A percentile compares a stretch with the other conserved stretches of the same genome.
phyloP scores from a whole-genome alignment of 2,329 filamentous ascomycete genomes.

The Paraconiothyrium sp. region DNA sequence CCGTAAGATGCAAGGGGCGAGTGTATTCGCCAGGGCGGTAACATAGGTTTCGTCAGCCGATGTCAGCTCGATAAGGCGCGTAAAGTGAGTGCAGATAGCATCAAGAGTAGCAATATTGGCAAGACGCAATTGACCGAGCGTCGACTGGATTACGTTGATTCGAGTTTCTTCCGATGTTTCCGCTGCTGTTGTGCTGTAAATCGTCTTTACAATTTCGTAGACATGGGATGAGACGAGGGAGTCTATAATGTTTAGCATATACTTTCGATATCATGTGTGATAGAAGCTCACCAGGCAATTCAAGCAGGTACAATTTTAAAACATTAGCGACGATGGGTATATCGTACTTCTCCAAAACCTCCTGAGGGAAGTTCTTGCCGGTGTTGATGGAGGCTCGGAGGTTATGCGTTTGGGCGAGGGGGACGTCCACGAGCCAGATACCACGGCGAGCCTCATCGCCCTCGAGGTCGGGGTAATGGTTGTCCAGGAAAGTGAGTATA shows the following conservation, averaged over 20 bases:
- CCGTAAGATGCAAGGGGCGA: slow-evolving; percentile 88
- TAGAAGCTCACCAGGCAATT: slow-evolving; percentile 79
- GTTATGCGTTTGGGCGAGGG: slow-evolving; percentile 83
- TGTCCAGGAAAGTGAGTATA: slow-evolving; percentile 92
- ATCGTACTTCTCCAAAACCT: slow-evolving; percentile 86
- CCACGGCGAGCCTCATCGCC: slow-evolving; percentile 91
- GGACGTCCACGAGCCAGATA: slow-evolving; percentile 95
- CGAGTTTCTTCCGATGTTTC: slow-evolving; percentile 74
- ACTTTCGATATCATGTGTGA: slow-evolving; percentile 9
- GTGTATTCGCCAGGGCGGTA: slow-evolving; percentile 72
- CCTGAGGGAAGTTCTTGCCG: slow-evolving; percentile 78
- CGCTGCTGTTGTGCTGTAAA: slow-evolving; percentile 86
- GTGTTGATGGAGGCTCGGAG: slow-evolving; percentile 86
- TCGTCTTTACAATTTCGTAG: slow-evolving; percentile 98
- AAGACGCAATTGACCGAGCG: slow-evolving; percentile 90
- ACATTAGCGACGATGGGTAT: slow-evolving; percentile 93
- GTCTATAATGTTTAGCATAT: slow-evolving; percentile 64
- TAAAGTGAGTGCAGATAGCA: slow-evolving; percentile 98
- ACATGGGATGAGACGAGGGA: slow-evolving; percentile 98
- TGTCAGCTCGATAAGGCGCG: slow-evolving; percentile 92
- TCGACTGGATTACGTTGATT: slow-evolving; percentile 92
- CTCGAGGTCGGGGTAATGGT: slow-evolving; percentile 96
- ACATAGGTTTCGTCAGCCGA: slow-evolving; percentile 93
- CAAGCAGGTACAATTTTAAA: slow-evolving; percentile 92
- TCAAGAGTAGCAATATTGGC: slow-evolving; percentile 99